Conservation (phyloP, 73 alveolate species). For the Stentor roeselii region DNA sequence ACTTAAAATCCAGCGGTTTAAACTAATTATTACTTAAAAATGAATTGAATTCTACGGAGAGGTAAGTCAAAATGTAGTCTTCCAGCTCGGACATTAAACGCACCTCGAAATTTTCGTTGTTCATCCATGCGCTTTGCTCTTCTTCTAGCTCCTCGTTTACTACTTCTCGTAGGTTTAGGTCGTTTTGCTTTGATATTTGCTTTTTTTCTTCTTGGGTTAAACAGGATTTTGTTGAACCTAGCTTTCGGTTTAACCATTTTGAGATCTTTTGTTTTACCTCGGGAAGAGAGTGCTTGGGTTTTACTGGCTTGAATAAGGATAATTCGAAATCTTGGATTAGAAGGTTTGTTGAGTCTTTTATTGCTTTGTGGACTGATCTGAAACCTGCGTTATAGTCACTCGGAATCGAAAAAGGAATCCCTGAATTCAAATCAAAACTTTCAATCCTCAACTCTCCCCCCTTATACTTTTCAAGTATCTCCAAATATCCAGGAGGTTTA, state of each 20-base stretch:
- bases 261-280: neutral
- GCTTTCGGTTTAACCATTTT: neutral
- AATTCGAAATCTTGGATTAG: neutral
- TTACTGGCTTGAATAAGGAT: neutral
- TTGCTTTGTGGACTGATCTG: neutral
- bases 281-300: neutral
- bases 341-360: neutral
- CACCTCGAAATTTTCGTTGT: neutral
- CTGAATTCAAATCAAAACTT: neutral
- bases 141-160: neutral
- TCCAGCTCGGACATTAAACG: neutral
- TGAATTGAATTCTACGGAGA: conserved; percentile 6
- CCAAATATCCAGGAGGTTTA: neutral
- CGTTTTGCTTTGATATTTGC: neutral
- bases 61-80: too few relatives aligned
- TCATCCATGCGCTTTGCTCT: neutral
- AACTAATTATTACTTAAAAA: neutral
- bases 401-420: neutral
- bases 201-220: neutral
- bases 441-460: neutral
- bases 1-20: neutral
- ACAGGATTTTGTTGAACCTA: neutral
- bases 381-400: neutral
- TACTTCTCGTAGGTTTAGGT: neutral
- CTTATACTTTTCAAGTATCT: neutral